Conservation (phyloP, 129 eudicot genomes). For the Cynara cardunculus region DNA sequence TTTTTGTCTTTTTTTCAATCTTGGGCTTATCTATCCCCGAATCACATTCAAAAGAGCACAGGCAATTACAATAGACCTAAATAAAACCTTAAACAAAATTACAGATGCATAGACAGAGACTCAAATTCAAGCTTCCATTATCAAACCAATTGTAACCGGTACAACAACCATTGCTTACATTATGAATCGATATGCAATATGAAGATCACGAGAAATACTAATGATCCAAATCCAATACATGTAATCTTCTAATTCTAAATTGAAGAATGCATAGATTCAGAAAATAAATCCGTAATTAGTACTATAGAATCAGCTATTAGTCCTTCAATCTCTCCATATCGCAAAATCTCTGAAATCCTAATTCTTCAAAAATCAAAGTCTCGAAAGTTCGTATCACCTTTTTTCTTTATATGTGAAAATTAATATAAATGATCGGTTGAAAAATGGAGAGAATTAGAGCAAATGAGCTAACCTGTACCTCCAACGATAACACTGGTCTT, state of each 20-base stretch:
- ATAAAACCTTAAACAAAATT: not conserved
- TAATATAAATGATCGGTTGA: not conserved
- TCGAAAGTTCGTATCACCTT: not conserved
- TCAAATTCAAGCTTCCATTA: not conserved
- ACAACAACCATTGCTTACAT: not conserved
- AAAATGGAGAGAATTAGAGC: constrained; percentile 14
- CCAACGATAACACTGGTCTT: not conserved
- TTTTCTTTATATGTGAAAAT: not conserved
- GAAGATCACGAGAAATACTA: not conserved
- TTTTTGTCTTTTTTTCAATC: not conserved
- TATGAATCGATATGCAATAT: not conserved
- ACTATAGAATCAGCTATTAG: not conserved
- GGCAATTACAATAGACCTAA: not conserved
- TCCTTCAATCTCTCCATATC: not conserved
- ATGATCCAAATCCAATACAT: not conserved
- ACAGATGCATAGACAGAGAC: not conserved
- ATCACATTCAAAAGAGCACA: not conserved
- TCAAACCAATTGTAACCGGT: not conserved
- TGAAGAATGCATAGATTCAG: not conserved
- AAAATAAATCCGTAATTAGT: not conserved
- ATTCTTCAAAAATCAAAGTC: not conserved
- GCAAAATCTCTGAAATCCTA: not conserved
- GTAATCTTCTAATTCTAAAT: constrained; percentile 1
- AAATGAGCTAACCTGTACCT: constrained; percentile 13
- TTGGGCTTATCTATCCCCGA: not conserved